Base-by-base conservation (phyloP, 352 stramenopile species). In the Phytophthora ramorum region DNA sequence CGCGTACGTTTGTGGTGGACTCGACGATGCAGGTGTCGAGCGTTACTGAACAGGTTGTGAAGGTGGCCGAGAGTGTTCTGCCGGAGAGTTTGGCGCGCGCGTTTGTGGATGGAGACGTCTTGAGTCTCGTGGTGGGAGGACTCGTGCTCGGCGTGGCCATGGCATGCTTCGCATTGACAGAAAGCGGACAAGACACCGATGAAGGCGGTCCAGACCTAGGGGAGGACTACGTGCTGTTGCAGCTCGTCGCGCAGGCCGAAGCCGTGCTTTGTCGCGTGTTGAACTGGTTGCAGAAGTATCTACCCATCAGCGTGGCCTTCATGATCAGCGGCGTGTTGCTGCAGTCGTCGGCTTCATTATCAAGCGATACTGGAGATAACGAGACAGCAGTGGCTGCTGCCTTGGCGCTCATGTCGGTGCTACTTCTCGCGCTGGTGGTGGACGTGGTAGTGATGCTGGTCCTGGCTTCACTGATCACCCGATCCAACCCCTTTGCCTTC, bases 401-500 rank as follows among this genome's bases (percentile, higher is more conserved):
- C 2, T 63, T 92, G 53, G 63, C 78, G 14, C 45, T 92, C 46
- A 56, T 76, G 24, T 74, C 68, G 13, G 66, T 83, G n/a, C 30
- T 92, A 19, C 44, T 90, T 1, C 58, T 88, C 17, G 79, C 77
- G 19, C 60, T 89, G 38, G 48, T 81, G 9, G 41, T 89, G 8
- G 54, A 83, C 17, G 34, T 88, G 22, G 55, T 73, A 7, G 74
- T 66, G 13, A 63, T 87, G 58, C 56, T 90, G 24, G 66, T 53
- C 1, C 20, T 86, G 19, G 67, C 68, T 19, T 66, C 61, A 24
- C 20, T 89, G 16, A 46, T 77, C 28, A 85, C 74, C 16, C 83
- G 71, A 52, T 74, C 55, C 56, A 91, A 85, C 56, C 77, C 75
- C 40, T 71, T 89, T 38, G 47, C 52, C 48, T 90, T 75, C 61